Evolutionary conservation across 1,284 basidiomycete genomes (phyloP), one percentile per base, ranked within the genome.

Genomic region (Vanrija sp.): DNA sequence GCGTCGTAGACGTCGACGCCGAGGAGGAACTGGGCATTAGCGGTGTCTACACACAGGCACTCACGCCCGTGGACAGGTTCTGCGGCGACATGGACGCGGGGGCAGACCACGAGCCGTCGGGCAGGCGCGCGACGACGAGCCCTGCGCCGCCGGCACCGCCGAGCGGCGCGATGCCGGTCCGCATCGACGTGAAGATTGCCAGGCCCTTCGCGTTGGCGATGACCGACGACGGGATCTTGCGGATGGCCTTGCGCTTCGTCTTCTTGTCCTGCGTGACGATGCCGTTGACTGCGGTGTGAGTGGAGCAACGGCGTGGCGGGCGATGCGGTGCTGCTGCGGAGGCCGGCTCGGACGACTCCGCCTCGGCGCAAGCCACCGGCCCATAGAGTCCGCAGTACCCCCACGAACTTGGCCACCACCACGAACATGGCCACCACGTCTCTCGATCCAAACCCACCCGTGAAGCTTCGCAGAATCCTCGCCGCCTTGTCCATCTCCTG

Each of bases 121-220:
- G 67, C 10, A 78, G 62, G 44, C 68, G 66, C 14, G 75, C 76
- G 4, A 78, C 60, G 7, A 80, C 75, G 7, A 79, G 43, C 0
- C 81, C 81, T 0, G 74, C 64, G 0, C 80, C 81, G 36, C 80
- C 80, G 0, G 79, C 78, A 0, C 81, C 80, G 10, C 80, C 80
- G 14, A 82, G 75, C 0, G 80, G 80, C 0, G 79, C 77, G 12
- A 82, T 73, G 1, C 78, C 81, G 9, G 68, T 69, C 37, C 74
- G 56, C 69, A 82, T 79, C 8, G 71, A 69, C 0, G 79, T 79
- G 62, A 79, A 82, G 61, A 82, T 80, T 23, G 76, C 77, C 19
- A 79, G 58, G 15, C 76, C 76, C 36, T 68, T 65, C 6, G 79
- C 79, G 8, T 75, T 56, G 18, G 70, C 63, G 39, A 82, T 75